phyloP scores from a whole-genome alignment of 148 eudicot species.

The Fagopyrum esculentum region DNA sequence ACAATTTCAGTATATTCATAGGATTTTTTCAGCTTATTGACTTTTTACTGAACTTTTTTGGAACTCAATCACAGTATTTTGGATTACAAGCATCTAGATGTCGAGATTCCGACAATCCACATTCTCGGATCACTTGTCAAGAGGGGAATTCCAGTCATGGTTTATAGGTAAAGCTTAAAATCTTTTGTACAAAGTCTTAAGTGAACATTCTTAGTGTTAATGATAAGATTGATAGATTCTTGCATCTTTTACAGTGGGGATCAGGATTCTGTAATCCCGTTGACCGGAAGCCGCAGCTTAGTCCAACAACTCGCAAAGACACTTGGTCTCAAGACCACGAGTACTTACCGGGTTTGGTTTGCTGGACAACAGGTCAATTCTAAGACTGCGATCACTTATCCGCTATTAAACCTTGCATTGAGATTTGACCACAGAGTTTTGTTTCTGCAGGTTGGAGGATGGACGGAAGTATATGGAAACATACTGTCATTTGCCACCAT shows the following conservation, averaged over 20 bases:
- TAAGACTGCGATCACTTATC: not conserved
- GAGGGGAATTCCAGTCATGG: conserved; percentile 74
- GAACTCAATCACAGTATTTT: conserved; percentile 41
- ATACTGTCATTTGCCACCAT: conserved; percentile 72
- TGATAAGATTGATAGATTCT: not conserved
- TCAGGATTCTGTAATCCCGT: conserved; percentile 85
- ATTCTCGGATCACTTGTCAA: conserved; percentile 61
- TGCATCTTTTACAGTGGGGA: conserved; percentile 48
- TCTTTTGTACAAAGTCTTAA: not conserved
- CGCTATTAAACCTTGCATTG: not conserved
- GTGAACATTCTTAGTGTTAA: not conserved
- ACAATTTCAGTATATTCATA: not conserved
- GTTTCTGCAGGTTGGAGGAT: conserved; percentile 69
- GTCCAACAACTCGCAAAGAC: conserved; percentile 49
- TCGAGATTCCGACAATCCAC: conserved; percentile 84
- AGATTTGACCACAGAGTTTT: not conserved
- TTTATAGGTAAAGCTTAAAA: conserved; percentile 59
- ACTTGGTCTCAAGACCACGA: conserved; percentile 53
- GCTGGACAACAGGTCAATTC: conserved; percentile 65
- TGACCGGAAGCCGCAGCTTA: conserved; percentile 69
- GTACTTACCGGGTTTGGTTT: conserved; percentile 86
- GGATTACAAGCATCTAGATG: conserved; percentile 72
- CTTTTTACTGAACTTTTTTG: not conserved
- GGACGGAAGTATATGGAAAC: conserved; percentile 75
- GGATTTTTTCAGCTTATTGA: not conserved